These are phyloP conservation scores for Trichoderma sp. DNA, from an alignment of 2,329 filamentous ascomycete species.

Conservation along the genomic window DNA sequence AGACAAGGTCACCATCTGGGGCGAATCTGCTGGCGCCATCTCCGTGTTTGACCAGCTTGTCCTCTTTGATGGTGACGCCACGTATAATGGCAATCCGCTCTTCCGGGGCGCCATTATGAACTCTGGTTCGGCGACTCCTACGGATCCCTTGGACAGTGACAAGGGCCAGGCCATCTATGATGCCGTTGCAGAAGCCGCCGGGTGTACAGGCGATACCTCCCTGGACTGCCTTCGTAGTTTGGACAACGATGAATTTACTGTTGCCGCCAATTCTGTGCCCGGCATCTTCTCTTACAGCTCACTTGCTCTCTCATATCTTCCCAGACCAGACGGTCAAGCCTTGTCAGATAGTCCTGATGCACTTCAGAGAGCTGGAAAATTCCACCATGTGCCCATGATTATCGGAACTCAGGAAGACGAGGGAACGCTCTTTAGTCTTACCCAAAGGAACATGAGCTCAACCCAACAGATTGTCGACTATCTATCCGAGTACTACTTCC, in stretches of 20 bases:
- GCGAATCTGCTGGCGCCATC: constrained; percentile 68
- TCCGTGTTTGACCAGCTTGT: constrained; percentile 75
- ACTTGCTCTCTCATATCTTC: constrained; percentile 70
- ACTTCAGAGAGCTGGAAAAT: constrained; percentile 49
- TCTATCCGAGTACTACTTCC: constrained; percentile 59
- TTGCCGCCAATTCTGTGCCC: constrained; percentile 69
- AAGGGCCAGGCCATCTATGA: constrained; percentile 68
- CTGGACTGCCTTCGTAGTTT: constrained; percentile 64
- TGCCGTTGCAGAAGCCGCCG: constrained; percentile 55
- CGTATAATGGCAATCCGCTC: constrained; percentile 70
- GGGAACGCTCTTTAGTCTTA: constrained; percentile 70
- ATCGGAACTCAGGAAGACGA: constrained; percentile 79
- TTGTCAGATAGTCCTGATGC: constrained; percentile 63
- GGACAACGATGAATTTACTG: constrained; percentile 60
- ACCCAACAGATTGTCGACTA: constrained; percentile 62
- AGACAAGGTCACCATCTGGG: constrained; percentile 74
- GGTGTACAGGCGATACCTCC: constrained; percentile 60
- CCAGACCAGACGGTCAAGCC: constrained; percentile 65
- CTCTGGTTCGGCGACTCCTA: constrained; percentile 62
- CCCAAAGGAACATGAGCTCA: constrained; percentile 65
- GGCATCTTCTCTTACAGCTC: constrained; percentile 65
- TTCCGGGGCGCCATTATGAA: constrained; percentile 80
- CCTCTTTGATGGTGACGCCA: constrained; percentile 68
- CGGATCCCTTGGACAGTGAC: constrained; percentile 60
- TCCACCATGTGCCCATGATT: constrained; percentile 50